A percentile compares a stretch with the other conserved stretches of the same genome.
Conservation (phyloP, 768 basidiomycete species). For the Mycena leptocephala region DNA sequence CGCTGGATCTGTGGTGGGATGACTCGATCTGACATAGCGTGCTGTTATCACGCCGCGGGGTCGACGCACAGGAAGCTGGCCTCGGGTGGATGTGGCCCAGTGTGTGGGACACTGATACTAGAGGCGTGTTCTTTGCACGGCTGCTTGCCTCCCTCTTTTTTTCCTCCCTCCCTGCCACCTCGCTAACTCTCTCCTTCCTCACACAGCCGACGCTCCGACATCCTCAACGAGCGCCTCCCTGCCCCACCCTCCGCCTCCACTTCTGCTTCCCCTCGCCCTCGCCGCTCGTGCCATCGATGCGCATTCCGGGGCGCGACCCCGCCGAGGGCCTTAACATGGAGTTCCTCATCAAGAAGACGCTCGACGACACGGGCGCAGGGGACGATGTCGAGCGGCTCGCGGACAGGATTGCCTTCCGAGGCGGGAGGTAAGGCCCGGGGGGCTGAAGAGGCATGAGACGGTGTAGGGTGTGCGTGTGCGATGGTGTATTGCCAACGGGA, state of each 20-base stretch:
- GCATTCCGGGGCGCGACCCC: conserved; percentile 57
- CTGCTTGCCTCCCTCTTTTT: too few relatives aligned
- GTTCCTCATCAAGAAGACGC: conserved; percentile 71
- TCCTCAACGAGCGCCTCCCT: conserved; percentile 86
- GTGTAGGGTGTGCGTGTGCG: too few relatives aligned
- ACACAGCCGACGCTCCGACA: conserved; percentile 79
- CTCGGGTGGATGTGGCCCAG: too few relatives aligned
- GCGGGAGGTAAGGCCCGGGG: conserved; percentile 24
- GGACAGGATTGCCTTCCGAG: conserved; percentile 69
- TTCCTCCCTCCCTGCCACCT: not conserved
- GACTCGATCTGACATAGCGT: too few relatives aligned
- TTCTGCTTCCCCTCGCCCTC: conserved; percentile 60
- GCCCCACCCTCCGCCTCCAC: conserved; percentile 56
- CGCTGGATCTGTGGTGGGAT: too few relatives aligned
- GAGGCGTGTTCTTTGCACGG: too few relatives aligned
- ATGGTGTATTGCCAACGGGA: too few relatives aligned
- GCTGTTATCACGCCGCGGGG: too few relatives aligned
- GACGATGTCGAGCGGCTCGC: conserved; percentile 74
- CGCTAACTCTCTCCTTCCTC: not conserved
- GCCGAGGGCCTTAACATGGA: conserved; percentile 74
- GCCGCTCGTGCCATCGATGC: conserved; percentile 71
- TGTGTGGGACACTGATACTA: too few relatives aligned
- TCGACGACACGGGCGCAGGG: conserved; percentile 66
- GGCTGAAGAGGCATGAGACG: conserved; percentile 31
- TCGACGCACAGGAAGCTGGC: too few relatives aligned